These are phyloP conservation scores for Cubamyces lactineus DNA, from an alignment of 768 basidiomycete genomes.

Conservation along the genomic window DNA sequence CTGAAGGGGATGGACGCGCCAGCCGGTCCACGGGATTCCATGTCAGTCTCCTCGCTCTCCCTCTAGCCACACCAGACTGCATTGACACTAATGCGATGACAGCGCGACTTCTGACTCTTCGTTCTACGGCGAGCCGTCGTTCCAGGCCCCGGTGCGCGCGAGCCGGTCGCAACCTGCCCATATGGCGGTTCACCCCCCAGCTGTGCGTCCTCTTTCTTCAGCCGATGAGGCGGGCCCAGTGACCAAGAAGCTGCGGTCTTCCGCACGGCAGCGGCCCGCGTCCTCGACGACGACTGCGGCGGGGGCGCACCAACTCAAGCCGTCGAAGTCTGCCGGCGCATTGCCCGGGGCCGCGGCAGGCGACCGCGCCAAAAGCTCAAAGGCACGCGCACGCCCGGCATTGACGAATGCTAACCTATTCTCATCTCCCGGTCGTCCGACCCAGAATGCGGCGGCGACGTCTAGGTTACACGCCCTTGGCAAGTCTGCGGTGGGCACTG, in stretches of 20 bases:
- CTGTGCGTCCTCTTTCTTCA: slow-evolving; percentile 75
- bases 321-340: slow-evolving; percentile 56
- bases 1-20: slow-evolving; percentile 61
- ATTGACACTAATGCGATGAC: not conserved
- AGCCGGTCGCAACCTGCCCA: slow-evolving; percentile 38
- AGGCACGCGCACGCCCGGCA: slow-evolving; percentile 90
- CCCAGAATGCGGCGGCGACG: slow-evolving; percentile 67
- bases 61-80: not conserved
- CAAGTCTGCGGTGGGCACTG: slow-evolving; percentile 44
- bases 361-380: slow-evolving; percentile 70
- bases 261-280: slow-evolving; percentile 49
- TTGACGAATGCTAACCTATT: slow-evolving; percentile 85
- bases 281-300: slow-evolving; percentile 43
- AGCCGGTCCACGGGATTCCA: slow-evolving; percentile 59
- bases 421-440: slow-evolving; percentile 83
- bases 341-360: slow-evolving; percentile 41
- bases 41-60: slow-evolving; percentile 46
- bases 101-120: slow-evolving; percentile 64
- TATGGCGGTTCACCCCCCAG: slow-evolving; percentile 46
- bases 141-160: slow-evolving; percentile 44
- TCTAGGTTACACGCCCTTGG: slow-evolving; percentile 55
- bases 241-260: slow-evolving; percentile 73
- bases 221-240: slow-evolving; percentile 82
- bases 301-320: slow-evolving; percentile 41
- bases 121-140: slow-evolving; percentile 59